Conservation (phyloP, 164 flowering plant genomes). For the Chloranthus sessilifolius region DNA sequence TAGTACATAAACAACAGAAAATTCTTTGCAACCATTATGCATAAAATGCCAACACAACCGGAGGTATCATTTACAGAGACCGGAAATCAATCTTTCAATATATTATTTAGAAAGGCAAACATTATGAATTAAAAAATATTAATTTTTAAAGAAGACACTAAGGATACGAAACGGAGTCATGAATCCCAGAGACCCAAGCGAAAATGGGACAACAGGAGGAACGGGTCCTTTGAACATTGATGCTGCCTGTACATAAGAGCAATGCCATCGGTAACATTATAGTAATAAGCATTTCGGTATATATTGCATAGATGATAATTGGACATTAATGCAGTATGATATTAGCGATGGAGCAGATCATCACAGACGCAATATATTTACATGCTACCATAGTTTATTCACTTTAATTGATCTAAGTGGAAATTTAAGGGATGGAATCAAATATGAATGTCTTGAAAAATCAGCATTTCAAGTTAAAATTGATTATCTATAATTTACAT, state of each 20-base stretch:
- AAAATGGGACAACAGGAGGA: conserved; percentile 92
- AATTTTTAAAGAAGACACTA: background rate
- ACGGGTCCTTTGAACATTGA: conserved; percentile 99
- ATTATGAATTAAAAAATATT: background rate
- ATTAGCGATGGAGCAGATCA: too few relatives aligned
- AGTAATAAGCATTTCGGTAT: too few relatives aligned
- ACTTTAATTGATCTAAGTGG: too few relatives aligned
- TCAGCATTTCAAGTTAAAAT: too few relatives aligned
- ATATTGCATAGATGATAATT: too few relatives aligned
- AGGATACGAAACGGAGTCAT: conserved; percentile 99
- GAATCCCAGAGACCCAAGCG: conserved; percentile 93
- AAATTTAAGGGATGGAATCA: too few relatives aligned
- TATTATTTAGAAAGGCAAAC: background rate
- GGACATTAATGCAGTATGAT: too few relatives aligned
- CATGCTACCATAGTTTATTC: too few relatives aligned
- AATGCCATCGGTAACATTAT: background rate
- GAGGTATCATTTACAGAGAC: background rate
- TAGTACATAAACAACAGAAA: background rate
- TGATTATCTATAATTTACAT: too few relatives aligned
- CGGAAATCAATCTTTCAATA: background rate
- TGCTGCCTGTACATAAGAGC: conserved; percentile 68
- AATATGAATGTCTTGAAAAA: too few relatives aligned
- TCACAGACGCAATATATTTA: too few relatives aligned
- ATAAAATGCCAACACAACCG: background rate
- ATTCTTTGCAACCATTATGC: too few relatives aligned